These are phyloP conservation scores for Microbotryomycetes sp. DNA, from an alignment of 1,284 basidiomycete genomes.

Conservation along the genomic window DNA sequence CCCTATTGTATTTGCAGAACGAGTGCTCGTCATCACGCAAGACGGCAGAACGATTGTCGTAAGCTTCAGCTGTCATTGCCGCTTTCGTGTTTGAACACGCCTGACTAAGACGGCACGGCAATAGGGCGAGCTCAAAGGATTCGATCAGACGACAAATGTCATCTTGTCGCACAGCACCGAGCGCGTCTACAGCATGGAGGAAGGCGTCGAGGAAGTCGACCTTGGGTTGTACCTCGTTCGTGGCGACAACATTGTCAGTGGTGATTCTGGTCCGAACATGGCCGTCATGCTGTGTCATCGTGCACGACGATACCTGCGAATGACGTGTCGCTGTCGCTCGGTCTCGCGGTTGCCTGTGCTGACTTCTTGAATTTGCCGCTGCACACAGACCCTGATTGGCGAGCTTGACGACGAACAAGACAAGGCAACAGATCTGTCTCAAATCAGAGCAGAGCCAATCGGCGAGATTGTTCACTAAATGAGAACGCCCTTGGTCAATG, in stretches of 20 bases:
- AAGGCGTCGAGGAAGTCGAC: slow-evolving; percentile 87
- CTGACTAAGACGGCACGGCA: background rate
- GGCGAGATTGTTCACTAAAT: slow-evolving; percentile 28
- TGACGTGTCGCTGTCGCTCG: background rate
- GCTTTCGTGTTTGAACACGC: background rate
- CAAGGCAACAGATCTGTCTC: slow-evolving; percentile 65
- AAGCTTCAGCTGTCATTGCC: slow-evolving; percentile 38
- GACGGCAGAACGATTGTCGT: slow-evolving; percentile 83
- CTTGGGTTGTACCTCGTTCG: slow-evolving; percentile 96
- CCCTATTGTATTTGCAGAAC: too few species aligned
- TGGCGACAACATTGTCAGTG: slow-evolving; percentile 88
- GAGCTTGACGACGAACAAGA: slow-evolving; percentile 84
- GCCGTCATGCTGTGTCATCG: background rate
- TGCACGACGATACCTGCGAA: too few species aligned
- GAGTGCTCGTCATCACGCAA: slow-evolving; percentile 80
- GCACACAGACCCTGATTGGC: slow-evolving; percentile 71
- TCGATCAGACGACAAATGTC: slow-evolving; percentile 86
- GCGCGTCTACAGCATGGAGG: slow-evolving; percentile 79
- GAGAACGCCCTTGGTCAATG: background rate
- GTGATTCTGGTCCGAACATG: too few species aligned
- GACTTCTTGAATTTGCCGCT: slow-evolving; percentile 4
- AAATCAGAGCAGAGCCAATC: slow-evolving; percentile 81
- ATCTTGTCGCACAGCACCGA: slow-evolving; percentile 86
- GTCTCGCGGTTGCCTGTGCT: background rate
- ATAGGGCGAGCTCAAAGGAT: slow-evolving; percentile 80